A percentile compares a stretch with the other conserved stretches of the same genome.
Conservation (phyloP, 2,329 filamentous ascomycete genomes). For the Sclerotinia trifoliorum region DNA sequence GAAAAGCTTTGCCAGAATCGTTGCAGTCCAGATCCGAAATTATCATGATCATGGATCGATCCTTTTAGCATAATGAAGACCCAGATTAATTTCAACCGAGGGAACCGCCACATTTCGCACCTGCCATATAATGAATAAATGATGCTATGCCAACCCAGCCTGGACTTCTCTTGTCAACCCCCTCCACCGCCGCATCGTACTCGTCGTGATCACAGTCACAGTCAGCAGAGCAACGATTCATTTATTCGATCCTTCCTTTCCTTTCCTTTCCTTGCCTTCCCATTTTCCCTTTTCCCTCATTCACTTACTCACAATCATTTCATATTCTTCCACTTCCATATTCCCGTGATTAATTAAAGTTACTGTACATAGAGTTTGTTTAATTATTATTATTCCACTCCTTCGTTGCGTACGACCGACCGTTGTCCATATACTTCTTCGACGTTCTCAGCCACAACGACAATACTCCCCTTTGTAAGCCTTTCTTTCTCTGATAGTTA, state of each 20-base stretch:
- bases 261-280: background rate
- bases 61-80: slow-evolving; percentile 1
- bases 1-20: too few species aligned
- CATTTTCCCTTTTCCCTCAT: background rate
- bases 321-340: background rate
- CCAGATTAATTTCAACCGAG: slow-evolving; percentile 1
- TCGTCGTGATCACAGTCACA: background rate
- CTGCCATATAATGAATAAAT: background rate
- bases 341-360: background rate
- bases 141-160: background rate
- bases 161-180: background rate
- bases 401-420: background rate
- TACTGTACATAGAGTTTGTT: background rate
- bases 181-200: background rate
- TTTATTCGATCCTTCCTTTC: background rate
- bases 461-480: slow-evolving; percentile 3
- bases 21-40: too few species aligned
- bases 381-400: background rate
- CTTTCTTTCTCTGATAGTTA: background rate
- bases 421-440: background rate
- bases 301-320: background rate
- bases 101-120: background rate
- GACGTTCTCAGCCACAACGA: slow-evolving; percentile 9
- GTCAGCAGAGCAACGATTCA: background rate
- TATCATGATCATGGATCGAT: background rate